Evolutionary conservation across 176 grass and related monocot species (phyloP), one percentile per base, ranked within the genome.

Genomic region (Microstegium vimineum): DNA sequence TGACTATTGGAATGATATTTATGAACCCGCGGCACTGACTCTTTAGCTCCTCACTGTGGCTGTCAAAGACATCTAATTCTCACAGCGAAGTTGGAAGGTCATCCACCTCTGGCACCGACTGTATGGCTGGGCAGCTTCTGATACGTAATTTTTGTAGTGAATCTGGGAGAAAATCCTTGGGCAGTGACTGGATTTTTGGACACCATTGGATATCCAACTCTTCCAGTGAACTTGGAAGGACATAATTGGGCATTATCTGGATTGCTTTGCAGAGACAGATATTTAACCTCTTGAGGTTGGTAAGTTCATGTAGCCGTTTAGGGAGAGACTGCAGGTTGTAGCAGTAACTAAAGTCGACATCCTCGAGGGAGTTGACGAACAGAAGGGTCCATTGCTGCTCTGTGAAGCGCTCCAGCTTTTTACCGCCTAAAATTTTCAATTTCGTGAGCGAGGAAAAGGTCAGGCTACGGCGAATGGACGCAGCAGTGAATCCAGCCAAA

Each of bases 21-120:
- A 56, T 56, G 1, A 20, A 56, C 51, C 3, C n/a, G 51, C 51
- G 51, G 45, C 45, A 47, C 71, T 66, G 60, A 3, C n/a, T 54
- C 66, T 10, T 83, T 13, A 83, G 61, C 81, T 75, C 81, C 43
- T 75, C 23, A 3, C n/a, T 80, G 1, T 6, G 0, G 34, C 1
- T 0, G 5, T 0, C 0, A 46, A 0, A 0, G 34, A 60, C 61
- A 27, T 22, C 0, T 20, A 82, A 10, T 54, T 40, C 5, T 14
- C 9, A 20, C 20, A 49, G 37, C 33, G 42, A 43, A 81, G 10
- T 47, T 47, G 45, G 45, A 16, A 47, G 45, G 15, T 47, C 45
- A 56, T 23, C 22, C 2, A 56, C 52, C 20, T 56, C 0, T 2
- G 52, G 52, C 52, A 56, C 20, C 22, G 6, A n/a, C 51, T 0